phyloP scores from a whole-genome alignment of 2,329 filamentous ascomycete genomes.

The Colletotrichum simmondsii region DNA sequence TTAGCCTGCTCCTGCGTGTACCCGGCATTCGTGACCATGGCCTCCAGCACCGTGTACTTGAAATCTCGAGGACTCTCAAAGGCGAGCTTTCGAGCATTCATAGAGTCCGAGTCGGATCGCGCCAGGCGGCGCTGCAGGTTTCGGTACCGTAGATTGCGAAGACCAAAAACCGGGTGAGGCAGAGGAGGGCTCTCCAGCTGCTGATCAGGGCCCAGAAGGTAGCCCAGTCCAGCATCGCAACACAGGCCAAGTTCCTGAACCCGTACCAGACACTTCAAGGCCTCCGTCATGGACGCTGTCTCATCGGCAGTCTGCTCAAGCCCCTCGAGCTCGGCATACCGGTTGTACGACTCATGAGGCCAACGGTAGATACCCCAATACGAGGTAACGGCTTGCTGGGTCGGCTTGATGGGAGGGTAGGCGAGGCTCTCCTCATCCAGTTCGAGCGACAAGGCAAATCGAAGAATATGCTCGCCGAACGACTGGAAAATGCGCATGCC shows the following conservation, averaged over 20 bases:
- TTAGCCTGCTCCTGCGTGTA: constrained; percentile 43
- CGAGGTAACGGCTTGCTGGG: constrained; percentile 63
- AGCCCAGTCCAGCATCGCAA: constrained; percentile 75
- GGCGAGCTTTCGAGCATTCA: constrained; percentile 37
- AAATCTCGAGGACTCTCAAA: constrained; percentile 42
- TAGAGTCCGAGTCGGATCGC: constrained; percentile 17
- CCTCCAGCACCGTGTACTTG: constrained; percentile 45
- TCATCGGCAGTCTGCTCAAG: constrained; percentile 74
- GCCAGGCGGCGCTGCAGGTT: constrained; percentile 29
- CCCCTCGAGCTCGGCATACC: constrained; percentile 67
- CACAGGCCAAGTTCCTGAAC: constrained; percentile 74
- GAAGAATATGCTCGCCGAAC: constrained; percentile 69
- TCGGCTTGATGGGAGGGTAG: constrained; percentile 65
- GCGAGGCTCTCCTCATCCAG: constrained; percentile 64
- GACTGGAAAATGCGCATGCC: constrained; percentile 71
- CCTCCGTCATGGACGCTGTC: constrained; percentile 68
- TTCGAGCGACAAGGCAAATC: constrained; percentile 76
- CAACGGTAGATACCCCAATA: constrained; percentile 76
- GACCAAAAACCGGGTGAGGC: constrained; percentile 48
- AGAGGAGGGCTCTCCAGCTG: constrained; percentile 55
- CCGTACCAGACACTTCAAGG: constrained; percentile 65
- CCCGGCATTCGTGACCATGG: constrained; percentile 51
- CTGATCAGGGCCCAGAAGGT: constrained; percentile 71
- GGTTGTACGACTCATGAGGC: constrained; percentile 68
- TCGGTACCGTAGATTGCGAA: constrained; percentile 19